These are phyloP conservation scores for Tolypocladium tundrense DNA, from an alignment of 2,329 filamentous ascomycete species.

Conservation along the genomic window DNA sequence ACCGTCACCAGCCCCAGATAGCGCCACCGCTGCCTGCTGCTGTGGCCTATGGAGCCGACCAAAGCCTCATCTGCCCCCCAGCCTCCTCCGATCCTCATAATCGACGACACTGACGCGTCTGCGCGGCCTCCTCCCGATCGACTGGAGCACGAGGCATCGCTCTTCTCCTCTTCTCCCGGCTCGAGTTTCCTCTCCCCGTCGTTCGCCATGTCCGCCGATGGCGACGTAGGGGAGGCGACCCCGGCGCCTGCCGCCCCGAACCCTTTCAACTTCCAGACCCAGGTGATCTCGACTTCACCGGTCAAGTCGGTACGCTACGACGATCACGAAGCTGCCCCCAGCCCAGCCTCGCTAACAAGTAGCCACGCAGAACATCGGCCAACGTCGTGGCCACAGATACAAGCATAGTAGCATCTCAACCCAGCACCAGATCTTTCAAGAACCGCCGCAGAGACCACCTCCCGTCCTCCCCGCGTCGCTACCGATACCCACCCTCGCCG, in stretches of 20 bases:
- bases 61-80: not conserved
- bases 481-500: conserved; percentile 78
- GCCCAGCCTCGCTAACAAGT: not conserved
- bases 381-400: conserved; percentile 92
- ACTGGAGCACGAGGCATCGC: not conserved
- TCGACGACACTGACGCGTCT: conserved; percentile 11
- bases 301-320: conserved; percentile 59
- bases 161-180: not conserved
- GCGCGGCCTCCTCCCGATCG: not conserved
- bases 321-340: too few species aligned
- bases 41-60: conserved; percentile 7
- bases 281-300: conserved; percentile 62
- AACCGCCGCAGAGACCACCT: conserved; percentile 76
- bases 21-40: not conserved
- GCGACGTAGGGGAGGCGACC: conserved; percentile 5
- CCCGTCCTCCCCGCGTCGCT: conserved; percentile 84
- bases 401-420: conserved; percentile 89
- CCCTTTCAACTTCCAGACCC: conserved; percentile 93
- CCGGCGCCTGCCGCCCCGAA: conserved; percentile 31
- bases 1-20: not conserved
- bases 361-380: conserved; percentile 62
- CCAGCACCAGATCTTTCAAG: conserved; percentile 89
- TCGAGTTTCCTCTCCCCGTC: conserved; percentile 6
- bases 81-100: conserved; percentile 5
- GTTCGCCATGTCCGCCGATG: conserved; percentile 7